phyloP scores from a whole-genome alignment of 2,329 filamentous ascomycete genomes.

The Aspergillus pseudotamarii region DNA sequence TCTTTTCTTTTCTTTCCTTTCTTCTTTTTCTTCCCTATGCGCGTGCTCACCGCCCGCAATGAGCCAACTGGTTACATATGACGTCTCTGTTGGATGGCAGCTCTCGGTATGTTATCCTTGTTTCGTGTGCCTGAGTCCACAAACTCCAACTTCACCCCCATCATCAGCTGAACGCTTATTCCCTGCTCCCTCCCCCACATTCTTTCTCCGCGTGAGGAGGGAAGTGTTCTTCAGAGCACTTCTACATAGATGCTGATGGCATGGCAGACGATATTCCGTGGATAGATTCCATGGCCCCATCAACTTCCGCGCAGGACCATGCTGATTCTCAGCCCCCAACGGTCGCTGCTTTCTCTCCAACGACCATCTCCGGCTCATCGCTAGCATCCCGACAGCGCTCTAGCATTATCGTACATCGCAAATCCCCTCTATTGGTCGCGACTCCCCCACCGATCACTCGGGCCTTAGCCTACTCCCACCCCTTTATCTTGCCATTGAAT shows the following conservation, averaged over 20 bases:
- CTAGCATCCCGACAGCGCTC: slow-evolving; percentile 76
- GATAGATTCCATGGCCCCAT: slow-evolving; percentile 57
- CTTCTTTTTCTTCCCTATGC: slow-evolving; percentile 7
- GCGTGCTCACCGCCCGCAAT: slow-evolving; percentile 31
- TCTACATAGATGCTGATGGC: slow-evolving; percentile 16
- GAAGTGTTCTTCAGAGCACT: background rate
- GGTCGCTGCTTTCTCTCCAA: slow-evolving; percentile 85
- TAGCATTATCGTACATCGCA: slow-evolving; percentile 94
- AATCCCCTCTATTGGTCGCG: slow-evolving; percentile 87
- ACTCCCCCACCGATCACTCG: slow-evolving; percentile 94
- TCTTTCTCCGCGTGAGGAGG: slow-evolving; percentile 4
- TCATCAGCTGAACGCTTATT: background rate
- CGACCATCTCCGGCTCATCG: slow-evolving; percentile 70
- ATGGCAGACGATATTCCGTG: slow-evolving; percentile 52
- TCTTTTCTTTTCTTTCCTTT: slow-evolving; percentile 2
- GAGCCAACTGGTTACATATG: slow-evolving; percentile 35
- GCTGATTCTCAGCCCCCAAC: slow-evolving; percentile 65
- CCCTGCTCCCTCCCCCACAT: slow-evolving; percentile 8
- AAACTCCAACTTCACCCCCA: background rate
- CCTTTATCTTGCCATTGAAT: slow-evolving; percentile 88
- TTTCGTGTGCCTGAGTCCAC: background rate
- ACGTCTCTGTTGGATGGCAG: slow-evolving; percentile 52
- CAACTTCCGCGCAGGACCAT: slow-evolving; percentile 42
- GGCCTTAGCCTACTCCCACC: slow-evolving; percentile 92
- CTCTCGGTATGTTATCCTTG: slow-evolving; percentile 46